Evolutionary conservation across 2,329 filamentous ascomycete species (phyloP).

Genomic region (Botrytis aclada): DNA sequence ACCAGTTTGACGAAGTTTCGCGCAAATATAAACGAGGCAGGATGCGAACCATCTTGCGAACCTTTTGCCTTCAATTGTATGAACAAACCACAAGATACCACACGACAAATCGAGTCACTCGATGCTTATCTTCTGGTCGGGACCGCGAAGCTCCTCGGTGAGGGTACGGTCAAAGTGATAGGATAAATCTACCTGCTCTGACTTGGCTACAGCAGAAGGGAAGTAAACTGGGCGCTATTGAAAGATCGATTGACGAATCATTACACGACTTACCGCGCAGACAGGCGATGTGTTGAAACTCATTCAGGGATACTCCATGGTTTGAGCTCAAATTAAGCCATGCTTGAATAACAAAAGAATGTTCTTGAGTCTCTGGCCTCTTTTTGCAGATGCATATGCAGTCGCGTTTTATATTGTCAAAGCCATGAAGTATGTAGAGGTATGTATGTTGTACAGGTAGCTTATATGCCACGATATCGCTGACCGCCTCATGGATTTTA

Average conservation of each 20-base stretch:
- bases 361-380: conserved; percentile 2
- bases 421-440: neutral
- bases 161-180: neutral
- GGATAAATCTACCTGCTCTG: neutral
- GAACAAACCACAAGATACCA: conserved; percentile 16
- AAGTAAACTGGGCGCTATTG: neutral
- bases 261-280: neutral
- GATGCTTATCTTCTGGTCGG: neutral
- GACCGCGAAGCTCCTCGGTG: neutral
- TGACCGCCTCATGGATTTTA: conserved; percentile 6
- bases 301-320: neutral
- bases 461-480: neutral
- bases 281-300: neutral
- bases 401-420: neutral
- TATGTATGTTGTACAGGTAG: neutral
- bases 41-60: conserved; percentile 8
- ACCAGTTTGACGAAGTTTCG: neutral
- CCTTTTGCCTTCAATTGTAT: conserved; percentile 10
- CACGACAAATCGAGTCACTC: neutral
- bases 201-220: neutral
- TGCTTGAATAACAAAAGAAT: neutral
- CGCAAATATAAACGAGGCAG: neutral
- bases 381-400: conserved; percentile 18
- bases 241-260: conserved; percentile 8
- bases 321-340: conserved; percentile 3